Percentiles rank a stretch among this genome's conserved stretches.
These are phyloP conservation scores for Salvia sclarea DNA, from an alignment of 305 asterid genomes.

Conservation along the genomic window DNA sequence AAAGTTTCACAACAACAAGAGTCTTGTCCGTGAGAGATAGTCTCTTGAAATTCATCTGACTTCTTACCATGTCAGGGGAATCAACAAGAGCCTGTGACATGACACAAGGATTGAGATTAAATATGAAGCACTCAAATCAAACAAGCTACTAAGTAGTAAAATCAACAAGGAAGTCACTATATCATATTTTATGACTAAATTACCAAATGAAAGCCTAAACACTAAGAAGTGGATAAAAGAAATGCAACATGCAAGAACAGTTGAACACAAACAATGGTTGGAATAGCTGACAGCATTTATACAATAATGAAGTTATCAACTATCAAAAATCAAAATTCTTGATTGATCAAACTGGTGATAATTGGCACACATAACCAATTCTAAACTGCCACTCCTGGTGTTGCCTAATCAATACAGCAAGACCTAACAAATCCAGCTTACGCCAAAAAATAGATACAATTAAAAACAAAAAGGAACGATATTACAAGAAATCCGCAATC, in stretches of 20 bases:
- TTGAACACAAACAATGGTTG: background rate
- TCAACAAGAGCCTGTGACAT: slow-evolving; percentile 78
- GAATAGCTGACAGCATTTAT: background rate
- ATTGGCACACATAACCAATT: background rate
- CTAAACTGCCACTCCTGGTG: background rate
- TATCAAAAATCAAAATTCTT: background rate
- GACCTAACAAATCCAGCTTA: background rate
- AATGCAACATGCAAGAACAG: background rate
- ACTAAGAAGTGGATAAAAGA: background rate
- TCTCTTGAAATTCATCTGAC: slow-evolving; percentile 93
- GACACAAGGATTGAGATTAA: background rate
- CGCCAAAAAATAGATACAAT: background rate
- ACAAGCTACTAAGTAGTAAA: background rate
- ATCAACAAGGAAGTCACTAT: background rate
- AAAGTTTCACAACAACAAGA: slow-evolving; percentile 57
- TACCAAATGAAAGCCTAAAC: background rate
- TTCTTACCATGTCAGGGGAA: slow-evolving; percentile 82
- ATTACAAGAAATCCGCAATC: background rate
- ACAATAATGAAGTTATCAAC: too few species aligned
- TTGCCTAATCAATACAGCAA: background rate
- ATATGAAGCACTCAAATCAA: background rate
- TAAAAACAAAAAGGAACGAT: background rate
- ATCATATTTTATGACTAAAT: background rate
- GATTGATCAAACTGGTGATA: too few species aligned
- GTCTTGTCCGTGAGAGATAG: slow-evolving; percentile 79